These are phyloP conservation scores for Calocybe gangraenosa DNA, from an alignment of 768 basidiomycete genomes.

Conservation along the genomic window DNA sequence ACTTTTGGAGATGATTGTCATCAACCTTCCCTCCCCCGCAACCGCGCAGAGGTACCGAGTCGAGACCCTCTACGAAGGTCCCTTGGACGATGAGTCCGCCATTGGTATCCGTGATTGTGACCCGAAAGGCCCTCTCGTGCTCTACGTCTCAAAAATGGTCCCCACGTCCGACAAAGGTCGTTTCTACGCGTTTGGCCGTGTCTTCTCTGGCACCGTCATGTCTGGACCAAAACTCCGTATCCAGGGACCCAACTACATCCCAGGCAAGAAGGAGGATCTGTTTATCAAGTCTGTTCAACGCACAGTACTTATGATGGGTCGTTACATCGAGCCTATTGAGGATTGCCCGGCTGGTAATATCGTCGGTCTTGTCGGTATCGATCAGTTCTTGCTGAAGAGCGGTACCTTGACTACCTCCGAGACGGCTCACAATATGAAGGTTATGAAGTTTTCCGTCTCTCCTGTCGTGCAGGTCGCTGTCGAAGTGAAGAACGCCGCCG, in stretches of 20 bases:
- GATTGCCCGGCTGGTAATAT: constrained; percentile 99
- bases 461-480: constrained; percentile 99
- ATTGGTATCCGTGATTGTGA: constrained; percentile 98
- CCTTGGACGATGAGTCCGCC: constrained; percentile 99
- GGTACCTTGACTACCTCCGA: constrained; percentile 97
- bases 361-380: constrained; percentile 97
- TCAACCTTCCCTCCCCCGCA: constrained; percentile 95
- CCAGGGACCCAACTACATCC: constrained; percentile 97
- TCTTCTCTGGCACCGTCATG: constrained; percentile 97
- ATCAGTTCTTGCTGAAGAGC: constrained; percentile 99
- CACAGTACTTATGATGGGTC: constrained; percentile 99
- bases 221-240: constrained; percentile 99
- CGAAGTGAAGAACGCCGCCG: constrained; percentile 99
- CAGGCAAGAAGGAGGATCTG: constrained; percentile 97
- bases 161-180: constrained; percentile 99
- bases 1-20: constrained; percentile 99
- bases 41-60: constrained; percentile 99
- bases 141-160: constrained; percentile 99
- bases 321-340: constrained; percentile 96
- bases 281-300: constrained; percentile 98
- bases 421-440: constrained; percentile 99
- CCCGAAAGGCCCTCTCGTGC: constrained; percentile 91
- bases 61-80: constrained; percentile 99
- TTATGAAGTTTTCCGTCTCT: constrained; percentile 99
- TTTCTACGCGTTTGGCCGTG: constrained; percentile 99